Evolutionary conservation across 176 grass and related monocot genomes (phyloP).

Genomic region (Luzula sylvatica): DNA sequence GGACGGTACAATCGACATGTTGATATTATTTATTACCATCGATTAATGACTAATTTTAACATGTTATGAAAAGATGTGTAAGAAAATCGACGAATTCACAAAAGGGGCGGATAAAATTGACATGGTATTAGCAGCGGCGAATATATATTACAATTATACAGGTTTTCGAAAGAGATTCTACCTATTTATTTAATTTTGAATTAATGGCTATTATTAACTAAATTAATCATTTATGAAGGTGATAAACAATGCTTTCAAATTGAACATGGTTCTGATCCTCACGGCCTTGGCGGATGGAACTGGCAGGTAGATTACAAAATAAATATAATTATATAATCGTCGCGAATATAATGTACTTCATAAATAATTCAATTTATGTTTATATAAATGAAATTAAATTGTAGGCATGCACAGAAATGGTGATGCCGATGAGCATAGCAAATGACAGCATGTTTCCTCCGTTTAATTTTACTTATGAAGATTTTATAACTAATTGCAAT

Average conservation of each 20-base stretch:
- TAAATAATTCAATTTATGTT: neutral
- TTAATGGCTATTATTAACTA: neutral
- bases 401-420: slow-evolving; percentile 95
- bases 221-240: slow-evolving; percentile 9
- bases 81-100: slow-evolving; percentile 56
- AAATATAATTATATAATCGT: neutral
- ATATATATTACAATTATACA: slow-evolving; percentile 76
- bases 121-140: slow-evolving; percentile 68
- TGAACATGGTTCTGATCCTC: slow-evolving; percentile 53
- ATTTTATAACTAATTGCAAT: slow-evolving; percentile 30
- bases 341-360: neutral
- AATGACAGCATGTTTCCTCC: slow-evolving; percentile 81
- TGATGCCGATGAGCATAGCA: slow-evolving; percentile 68
- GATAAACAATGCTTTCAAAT: slow-evolving; percentile 52
- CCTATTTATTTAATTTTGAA: slow-evolving; percentile 1
- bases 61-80: slow-evolving; percentile 53
- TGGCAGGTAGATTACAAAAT: slow-evolving; percentile 61
- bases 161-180: neutral
- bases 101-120: slow-evolving; percentile 25
- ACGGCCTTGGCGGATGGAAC: slow-evolving; percentile 72
- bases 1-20: too few relatives aligned
- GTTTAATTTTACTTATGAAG: slow-evolving; percentile 42
- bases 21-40: too few relatives aligned
- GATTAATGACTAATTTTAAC: too few relatives aligned
- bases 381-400: slow-evolving; percentile 4